These are phyloP conservation scores for Wickerhamomyces rabaulensis DNA, from an alignment of 805 yeast species.

Conservation along the genomic window DNA sequence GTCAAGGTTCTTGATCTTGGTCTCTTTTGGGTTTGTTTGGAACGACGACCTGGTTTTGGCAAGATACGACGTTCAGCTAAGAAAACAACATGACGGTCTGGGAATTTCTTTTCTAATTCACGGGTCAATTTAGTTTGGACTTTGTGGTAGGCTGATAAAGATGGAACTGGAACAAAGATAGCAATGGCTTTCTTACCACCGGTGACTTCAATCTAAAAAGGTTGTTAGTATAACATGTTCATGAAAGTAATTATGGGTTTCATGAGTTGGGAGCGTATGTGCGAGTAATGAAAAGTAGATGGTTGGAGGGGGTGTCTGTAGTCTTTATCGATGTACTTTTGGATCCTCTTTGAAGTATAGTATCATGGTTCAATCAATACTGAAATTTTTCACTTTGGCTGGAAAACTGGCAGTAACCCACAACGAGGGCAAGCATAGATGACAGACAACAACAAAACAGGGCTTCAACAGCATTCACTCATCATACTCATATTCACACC, in stretches of 20 bases:
- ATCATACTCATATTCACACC: background rate
- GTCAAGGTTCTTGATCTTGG: constrained; percentile 99
- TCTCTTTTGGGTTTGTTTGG: constrained; percentile 96
- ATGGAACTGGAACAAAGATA: constrained; percentile 97
- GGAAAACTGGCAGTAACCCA: too few species aligned
- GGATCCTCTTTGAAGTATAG: too few species aligned
- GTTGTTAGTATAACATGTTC: constrained; percentile 17
- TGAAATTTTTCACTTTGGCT: background rate
- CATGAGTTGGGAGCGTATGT: background rate
- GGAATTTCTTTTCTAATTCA: constrained; percentile 99
- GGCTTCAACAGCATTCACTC: background rate
- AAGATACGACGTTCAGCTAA: constrained; percentile 99
- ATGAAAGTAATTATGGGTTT: background rate
- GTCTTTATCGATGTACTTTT: too few species aligned
- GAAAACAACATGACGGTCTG: constrained; percentile 99
- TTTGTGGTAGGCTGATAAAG: constrained; percentile 88
- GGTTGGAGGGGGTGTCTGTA: background rate
- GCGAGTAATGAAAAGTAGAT: background rate
- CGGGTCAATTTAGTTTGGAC: constrained; percentile 97
- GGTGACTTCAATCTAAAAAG: constrained; percentile 74
- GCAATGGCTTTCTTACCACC: constrained; percentile 99
- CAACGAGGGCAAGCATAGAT: too few species aligned
- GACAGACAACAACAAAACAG: too few species aligned
- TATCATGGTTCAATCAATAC: too few species aligned
- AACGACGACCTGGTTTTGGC: constrained; percentile 96